Evolutionary conservation across 2,329 filamentous ascomycete genomes (phyloP).

Genomic region (Falciphora oryzae): DNA sequence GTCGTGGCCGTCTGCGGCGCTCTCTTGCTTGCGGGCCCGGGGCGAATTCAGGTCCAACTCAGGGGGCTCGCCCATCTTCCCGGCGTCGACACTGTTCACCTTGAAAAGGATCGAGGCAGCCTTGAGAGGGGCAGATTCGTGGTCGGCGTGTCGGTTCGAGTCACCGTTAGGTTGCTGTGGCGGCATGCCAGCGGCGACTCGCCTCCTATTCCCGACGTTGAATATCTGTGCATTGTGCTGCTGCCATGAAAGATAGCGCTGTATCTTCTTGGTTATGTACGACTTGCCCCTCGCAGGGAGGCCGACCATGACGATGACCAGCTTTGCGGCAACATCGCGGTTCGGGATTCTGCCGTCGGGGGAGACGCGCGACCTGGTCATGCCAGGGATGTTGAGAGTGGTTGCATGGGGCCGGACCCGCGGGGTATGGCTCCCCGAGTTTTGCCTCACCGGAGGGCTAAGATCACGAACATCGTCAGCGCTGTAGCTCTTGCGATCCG

Average conservation of each 20-base stretch:
- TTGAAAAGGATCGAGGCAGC: slow-evolving; percentile 50
- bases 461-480: slow-evolving; percentile 16
- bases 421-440: slow-evolving; percentile 72
- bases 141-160: slow-evolving; percentile 21
- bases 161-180: slow-evolving; percentile 19
- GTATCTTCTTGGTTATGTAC: slow-evolving; percentile 97
- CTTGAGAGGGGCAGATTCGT: slow-evolving; percentile 32
- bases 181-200: slow-evolving; percentile 62
- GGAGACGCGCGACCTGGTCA: slow-evolving; percentile 92
- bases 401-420: slow-evolving; percentile 78
- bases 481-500: not conserved
- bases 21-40: slow-evolving; percentile 11
- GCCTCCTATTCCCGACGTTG: slow-evolving; percentile 89
- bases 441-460: slow-evolving; percentile 64
- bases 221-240: slow-evolving; percentile 95
- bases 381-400: slow-evolving; percentile 91
- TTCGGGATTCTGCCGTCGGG: slow-evolving; percentile 92
- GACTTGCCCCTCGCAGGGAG: slow-evolving; percentile 93
- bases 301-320: slow-evolving; percentile 98
- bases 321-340: slow-evolving; percentile 89
- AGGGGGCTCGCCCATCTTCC: slow-evolving; percentile 22
- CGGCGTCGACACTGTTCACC: slow-evolving; percentile 40
- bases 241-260: slow-evolving; percentile 92
- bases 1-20: not conserved
- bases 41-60: slow-evolving; percentile 27